Conservation (phyloP, 2,329 filamentous ascomycete genomes). For the Lasiodiplodia sp. region DNA sequence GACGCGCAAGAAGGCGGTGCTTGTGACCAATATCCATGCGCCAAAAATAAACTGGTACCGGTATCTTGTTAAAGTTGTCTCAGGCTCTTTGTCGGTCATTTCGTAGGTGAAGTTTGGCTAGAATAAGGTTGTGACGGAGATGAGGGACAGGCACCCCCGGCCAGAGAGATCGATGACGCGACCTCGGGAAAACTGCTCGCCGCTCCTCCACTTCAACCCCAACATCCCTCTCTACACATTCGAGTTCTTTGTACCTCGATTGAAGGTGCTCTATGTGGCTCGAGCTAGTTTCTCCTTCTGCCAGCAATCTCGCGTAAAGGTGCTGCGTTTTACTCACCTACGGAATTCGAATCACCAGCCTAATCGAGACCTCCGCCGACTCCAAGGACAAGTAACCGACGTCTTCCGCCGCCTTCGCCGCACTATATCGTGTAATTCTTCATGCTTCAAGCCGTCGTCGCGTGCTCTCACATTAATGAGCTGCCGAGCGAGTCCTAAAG, state of each 20-base stretch:
- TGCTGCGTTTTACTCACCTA: neutral
- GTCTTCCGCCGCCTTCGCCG: neutral
- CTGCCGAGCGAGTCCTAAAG: neutral
- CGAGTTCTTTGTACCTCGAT: neutral
- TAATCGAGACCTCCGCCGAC: neutral
- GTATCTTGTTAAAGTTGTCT: slow-evolving; percentile 32
- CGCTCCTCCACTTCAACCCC: neutral
- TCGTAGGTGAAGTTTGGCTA: slow-evolving; percentile 3
- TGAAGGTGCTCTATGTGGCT: neutral
- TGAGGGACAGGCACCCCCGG: slow-evolving; percentile 7
- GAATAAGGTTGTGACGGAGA: slow-evolving; percentile 21
- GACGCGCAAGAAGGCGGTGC: slow-evolving; percentile 44
- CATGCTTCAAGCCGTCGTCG: neutral
- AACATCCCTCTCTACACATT: neutral
- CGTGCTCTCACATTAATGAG: neutral
- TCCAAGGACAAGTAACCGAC: neutral
- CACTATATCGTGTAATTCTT: neutral
- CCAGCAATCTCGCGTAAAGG: neutral
- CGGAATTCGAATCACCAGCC: neutral
- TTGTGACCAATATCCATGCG: slow-evolving; percentile 37
- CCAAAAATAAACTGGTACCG: slow-evolving; percentile 43
- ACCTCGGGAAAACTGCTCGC: neutral
- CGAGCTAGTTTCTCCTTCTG: neutral
- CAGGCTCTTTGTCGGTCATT: slow-evolving; percentile 10
- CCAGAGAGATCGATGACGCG: slow-evolving; percentile 1